Base-by-base conservation (phyloP, 2,329 filamentous ascomycete genomes). In the Parascedosporium putredinis region DNA sequence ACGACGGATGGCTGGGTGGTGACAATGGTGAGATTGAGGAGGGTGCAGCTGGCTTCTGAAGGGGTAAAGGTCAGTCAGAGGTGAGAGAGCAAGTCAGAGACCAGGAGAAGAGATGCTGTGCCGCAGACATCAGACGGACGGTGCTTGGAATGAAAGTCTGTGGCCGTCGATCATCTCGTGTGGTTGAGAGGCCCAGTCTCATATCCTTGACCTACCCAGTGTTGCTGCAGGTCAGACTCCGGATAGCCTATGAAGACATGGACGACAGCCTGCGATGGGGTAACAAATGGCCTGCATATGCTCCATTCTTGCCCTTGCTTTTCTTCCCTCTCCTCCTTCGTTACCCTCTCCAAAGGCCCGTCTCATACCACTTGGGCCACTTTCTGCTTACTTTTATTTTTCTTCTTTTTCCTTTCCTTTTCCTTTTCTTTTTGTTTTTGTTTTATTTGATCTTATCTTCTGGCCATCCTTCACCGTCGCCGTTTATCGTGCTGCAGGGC, bases 241-340 rank as follows among this genome's bases (percentile, higher is more conserved):
- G 29, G 33, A 34, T 34, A 47, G 45, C 45, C 45, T 47, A 47
- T 47, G 18, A 22, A 47, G 29, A 25, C 31, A 20, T 33, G 9
- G 20, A 25, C 12, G 45, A 34, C 31, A 16, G 18, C 27, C 10
- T 22, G 45, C 16, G 31, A 24, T 47, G 45, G 20, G 45, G 45
- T 22, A 34, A 16, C 20, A 34, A 36, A 47, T 34, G 29, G 33
- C 31, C 45, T 47, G 45, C 45, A 33, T 34, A 33, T 33, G 24
- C 20, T 34, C 29, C 18, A 12, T 38, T 47, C n/a, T 38, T 33
- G 12, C 27, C 12, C 25, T 36, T 22, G 22, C n/a, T 33, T 47
- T 18, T 23, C 23, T 27, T 45, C 24, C 16, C 22, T 27, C 9
- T 29, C 14, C 31, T 18, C 16, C 44, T n/a, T 20, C 27, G n/a